Evolutionary conservation across 169 alveolate species (phyloP).

Genomic region (Eimeria necatrix): DNA sequence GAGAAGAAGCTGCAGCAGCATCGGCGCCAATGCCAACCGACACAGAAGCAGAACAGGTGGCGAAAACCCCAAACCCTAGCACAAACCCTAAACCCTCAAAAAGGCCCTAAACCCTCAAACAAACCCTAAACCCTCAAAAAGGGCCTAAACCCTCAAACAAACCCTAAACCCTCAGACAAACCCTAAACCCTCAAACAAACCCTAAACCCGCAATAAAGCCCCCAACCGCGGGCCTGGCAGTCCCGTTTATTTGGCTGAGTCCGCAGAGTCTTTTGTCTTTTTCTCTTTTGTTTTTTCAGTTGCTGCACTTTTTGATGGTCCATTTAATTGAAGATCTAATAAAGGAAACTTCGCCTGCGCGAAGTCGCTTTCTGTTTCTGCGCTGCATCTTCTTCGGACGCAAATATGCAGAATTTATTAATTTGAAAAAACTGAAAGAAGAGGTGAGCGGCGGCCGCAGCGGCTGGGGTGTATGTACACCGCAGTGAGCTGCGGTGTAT

Average conservation of each 20-base stretch:
- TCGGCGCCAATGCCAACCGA: background rate
- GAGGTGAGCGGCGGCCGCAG: background rate
- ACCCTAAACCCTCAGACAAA: too few species aligned
- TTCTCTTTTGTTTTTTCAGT: background rate
- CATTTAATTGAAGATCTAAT: conserved; percentile 3
- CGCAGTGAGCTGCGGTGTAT: background rate
- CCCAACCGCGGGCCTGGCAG: too few species aligned
- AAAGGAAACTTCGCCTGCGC: background rate
- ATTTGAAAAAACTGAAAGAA: background rate
- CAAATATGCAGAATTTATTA: background rate
- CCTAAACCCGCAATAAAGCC: too few species aligned
- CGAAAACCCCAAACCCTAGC: background rate
- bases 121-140: too few species aligned
- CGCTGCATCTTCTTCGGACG: conserved; percentile 38
- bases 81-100: background rate
- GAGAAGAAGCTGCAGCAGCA: conserved; percentile 4
- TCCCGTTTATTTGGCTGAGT: too few species aligned
- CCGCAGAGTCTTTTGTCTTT: too few species aligned
- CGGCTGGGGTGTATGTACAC: background rate
- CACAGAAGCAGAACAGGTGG: conserved; percentile 26
- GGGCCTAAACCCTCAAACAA: too few species aligned
- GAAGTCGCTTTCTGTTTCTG: background rate
- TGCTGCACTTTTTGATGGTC: conserved; percentile 5
- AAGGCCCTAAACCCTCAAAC: too few species aligned
- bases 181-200: too few species aligned